A percentile compares a stretch with the other conserved stretches of the same genome.
Evolutionary conservation across 192 early-diverging fungal genomes (phyloP).

Genomic region (Helicostylum pulchrum): DNA sequence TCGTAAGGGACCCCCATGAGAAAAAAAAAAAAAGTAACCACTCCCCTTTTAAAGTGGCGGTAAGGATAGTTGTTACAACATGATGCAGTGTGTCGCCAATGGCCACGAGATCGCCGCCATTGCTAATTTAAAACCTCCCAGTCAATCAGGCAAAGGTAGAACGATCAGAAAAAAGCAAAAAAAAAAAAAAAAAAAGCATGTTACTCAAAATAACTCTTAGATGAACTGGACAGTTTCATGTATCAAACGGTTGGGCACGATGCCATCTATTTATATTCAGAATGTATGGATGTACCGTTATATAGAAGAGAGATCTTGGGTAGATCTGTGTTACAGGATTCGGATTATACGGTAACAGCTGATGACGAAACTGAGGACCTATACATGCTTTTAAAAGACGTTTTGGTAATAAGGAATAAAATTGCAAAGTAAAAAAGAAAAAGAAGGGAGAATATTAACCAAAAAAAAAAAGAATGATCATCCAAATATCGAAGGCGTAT

Average conservation of each 20-base stretch:
- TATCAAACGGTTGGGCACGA: slow-evolving; percentile 97
- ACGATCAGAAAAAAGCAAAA: not conserved
- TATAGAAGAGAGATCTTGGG: slow-evolving; percentile 77
- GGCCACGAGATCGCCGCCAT: slow-evolving; percentile 93
- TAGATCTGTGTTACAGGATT: slow-evolving; percentile 53
- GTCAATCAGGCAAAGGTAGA: slow-evolving; percentile 57
- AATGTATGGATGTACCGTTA: slow-evolving; percentile 84
- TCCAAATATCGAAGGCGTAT: slow-evolving; percentile 83
- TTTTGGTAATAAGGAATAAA: slow-evolving; percentile 48
- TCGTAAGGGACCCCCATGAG: not conserved
- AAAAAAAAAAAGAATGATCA: slow-evolving; percentile 40
- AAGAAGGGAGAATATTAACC: not conserved
- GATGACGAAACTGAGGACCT: slow-evolving; percentile 97
- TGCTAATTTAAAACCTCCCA: slow-evolving; percentile 84
- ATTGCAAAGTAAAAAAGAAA: not conserved
- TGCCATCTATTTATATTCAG: slow-evolving; percentile 76
- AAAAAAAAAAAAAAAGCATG: not conserved
- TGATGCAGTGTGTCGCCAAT: slow-evolving; percentile 91
- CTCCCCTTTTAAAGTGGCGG: slow-evolving; percentile 67
- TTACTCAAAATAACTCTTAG: slow-evolving; percentile 30
- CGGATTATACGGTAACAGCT: slow-evolving; percentile 64
- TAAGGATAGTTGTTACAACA: slow-evolving; percentile 94
- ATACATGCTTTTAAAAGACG: slow-evolving; percentile 64
- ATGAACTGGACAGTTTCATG: slow-evolving; percentile 94
- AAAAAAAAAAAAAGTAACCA: not conserved